These are phyloP conservation scores for Eucalyptus melliodora DNA, from an alignment of 345 rosid genomes.

Conservation along the genomic window DNA sequence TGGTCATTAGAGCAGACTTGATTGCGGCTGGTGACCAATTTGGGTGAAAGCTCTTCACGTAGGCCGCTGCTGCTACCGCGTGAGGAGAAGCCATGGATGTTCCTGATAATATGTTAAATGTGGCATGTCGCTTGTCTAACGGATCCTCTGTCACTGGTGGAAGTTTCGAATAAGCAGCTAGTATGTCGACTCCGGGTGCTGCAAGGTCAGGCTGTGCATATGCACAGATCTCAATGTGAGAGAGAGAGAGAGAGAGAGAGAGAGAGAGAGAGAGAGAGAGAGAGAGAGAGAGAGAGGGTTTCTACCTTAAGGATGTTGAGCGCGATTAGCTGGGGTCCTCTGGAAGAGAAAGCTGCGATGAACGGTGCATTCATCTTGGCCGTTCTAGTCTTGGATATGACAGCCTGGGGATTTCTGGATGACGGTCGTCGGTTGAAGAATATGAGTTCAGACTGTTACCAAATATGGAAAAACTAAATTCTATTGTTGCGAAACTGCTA, in stretches of 20 bases:
- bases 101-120: conserved; percentile 60
- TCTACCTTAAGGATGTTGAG: conserved; percentile 67
- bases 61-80: conserved; percentile 65
- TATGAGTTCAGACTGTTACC: background rate
- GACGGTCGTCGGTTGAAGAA: background rate
- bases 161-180: conserved; percentile 58
- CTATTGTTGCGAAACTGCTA: background rate
- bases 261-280: background rate
- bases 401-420: conserved; percentile 44
- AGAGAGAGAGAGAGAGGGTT: background rate
- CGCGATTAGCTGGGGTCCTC: conserved; percentile 62
- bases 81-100: conserved; percentile 96
- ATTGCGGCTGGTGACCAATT: conserved; percentile 83
- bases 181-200: conserved; percentile 74
- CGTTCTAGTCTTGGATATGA: conserved; percentile 40
- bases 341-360: conserved; percentile 63
- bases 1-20: conserved; percentile 89
- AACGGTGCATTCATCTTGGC: conserved; percentile 27
- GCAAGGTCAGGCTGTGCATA: conserved; percentile 67
- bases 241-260: background rate
- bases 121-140: conserved; percentile 19
- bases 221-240: background rate
- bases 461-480: background rate
- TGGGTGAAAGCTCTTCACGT: conserved; percentile 75
- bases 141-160: conserved; percentile 23